Base-by-base conservation (phyloP, 164 flowering plant species). In the Kalanchoe fedtschenkoi region DNA sequence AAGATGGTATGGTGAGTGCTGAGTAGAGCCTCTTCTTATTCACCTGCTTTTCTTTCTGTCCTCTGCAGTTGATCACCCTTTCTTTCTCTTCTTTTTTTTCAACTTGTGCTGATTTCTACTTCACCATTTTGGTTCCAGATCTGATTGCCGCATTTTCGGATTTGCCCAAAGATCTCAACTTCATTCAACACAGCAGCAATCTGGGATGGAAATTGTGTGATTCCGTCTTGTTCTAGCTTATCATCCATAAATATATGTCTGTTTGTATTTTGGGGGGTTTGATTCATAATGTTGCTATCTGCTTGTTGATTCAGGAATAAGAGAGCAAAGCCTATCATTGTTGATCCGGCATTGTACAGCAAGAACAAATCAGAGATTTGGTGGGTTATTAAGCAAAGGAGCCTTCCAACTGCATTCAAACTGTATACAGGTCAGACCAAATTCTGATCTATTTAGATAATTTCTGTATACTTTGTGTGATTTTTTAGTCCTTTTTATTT, bases 1-100 rank as follows among this genome's bases (percentile, higher is more conserved):
- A 92, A 86, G 97, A 92, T 83, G 98, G 98, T 92, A 86, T 71
- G 85, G 89, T 87, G 83, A 84, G 90, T 83, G 73, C 14, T 65
- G 16, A 41, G n/a, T 61, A n/a, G n/a, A 39, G 16, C 5, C n/a
- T 22, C 61, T 2, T 4, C 16, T 8, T 14, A 22, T 16, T 32
- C 5, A 43, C 32, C 5, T 38, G 34, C 42, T 70, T 61, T 6
- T 53, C 17, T 13, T 13, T 38, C 32, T 32, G 14, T 46, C 0
- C n/a, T n/a, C n/a, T n/a, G n/a, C n/a, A n/a, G n/a, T n/a, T n/a
- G n/a, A n/a, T n/a, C n/a, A n/a, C n/a, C n/a, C n/a, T n/a, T n/a
- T n/a, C n/a, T n/a, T n/a, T 32, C 13, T 29, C 15, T 44, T 17
- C 24, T 2, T 5, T 42, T 42, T 5, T 42, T 19, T 42, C 17